phyloP scores from a whole-genome alignment of 257 asterid species.

The Ilex asprella region DNA sequence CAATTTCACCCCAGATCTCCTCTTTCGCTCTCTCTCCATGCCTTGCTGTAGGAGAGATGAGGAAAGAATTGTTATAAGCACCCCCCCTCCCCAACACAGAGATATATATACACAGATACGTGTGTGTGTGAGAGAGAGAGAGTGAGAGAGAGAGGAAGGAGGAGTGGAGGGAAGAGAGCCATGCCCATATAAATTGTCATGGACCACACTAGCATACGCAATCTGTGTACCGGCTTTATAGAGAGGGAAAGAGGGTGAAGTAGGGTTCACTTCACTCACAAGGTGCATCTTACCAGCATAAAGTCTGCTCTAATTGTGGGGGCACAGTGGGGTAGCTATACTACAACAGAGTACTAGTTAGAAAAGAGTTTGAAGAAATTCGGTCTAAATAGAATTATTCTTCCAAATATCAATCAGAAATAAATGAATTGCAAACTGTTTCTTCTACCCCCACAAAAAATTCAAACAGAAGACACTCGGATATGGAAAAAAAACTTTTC shows the following conservation, averaged over 20 bases:
- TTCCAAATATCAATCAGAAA: too few species aligned
- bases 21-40: too few species aligned
- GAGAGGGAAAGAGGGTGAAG: slow-evolving; percentile 20
- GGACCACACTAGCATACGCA: slow-evolving; percentile 44
- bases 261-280: slow-evolving; percentile 38
- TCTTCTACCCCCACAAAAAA: too few species aligned
- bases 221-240: slow-evolving; percentile 26
- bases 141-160: background rate
- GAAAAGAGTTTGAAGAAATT: too few species aligned
- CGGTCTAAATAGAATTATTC: too few species aligned
- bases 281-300: slow-evolving; percentile 31
- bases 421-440: too few species aligned
- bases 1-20: background rate
- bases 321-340: slow-evolving; percentile 41
- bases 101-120: too few species aligned
- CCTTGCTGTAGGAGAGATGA: background rate
- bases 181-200: slow-evolving; percentile 27
- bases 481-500: too few species aligned
- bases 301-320: slow-evolving; percentile 34
- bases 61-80: background rate
- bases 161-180: slow-evolving; percentile 4
- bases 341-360: background rate
- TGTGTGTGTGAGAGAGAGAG: too few species aligned
- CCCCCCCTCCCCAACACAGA: too few species aligned
- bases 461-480: too few species aligned